Percentiles rank a stretch among this genome's conserved stretches.
phyloP scores from a whole-genome alignment of 352 stramenopile species.

The Globisporangium orthogonon region DNA sequence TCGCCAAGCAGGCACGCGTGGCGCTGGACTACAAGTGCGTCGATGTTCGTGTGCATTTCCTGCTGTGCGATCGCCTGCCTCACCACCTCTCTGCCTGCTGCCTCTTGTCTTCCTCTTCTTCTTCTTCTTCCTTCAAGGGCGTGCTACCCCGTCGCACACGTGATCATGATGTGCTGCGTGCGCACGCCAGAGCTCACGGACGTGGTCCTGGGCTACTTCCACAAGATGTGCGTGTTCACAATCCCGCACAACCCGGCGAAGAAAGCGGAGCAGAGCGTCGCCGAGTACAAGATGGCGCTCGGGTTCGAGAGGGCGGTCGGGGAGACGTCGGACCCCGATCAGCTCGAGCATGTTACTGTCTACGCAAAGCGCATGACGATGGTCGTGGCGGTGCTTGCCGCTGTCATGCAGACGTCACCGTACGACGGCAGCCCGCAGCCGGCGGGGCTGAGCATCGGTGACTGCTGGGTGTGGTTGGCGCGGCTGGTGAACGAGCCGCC shows the following conservation, averaged over 20 bases:
- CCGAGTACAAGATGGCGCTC: conserved; percentile 59
- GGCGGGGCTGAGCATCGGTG: conserved; percentile 41
- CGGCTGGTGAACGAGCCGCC: conserved; percentile 62
- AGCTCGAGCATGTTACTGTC: conserved; percentile 68
- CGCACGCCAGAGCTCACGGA: conserved; percentile 65
- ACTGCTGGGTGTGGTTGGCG: conserved; percentile 72
- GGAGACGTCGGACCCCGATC: conserved; percentile 47
- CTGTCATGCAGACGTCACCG: conserved; percentile 61
- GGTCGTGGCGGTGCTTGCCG: conserved; percentile 58
- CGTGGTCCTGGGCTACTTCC: conserved; percentile 62
- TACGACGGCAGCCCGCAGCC: conserved; percentile 52
- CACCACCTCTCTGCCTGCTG: no score
- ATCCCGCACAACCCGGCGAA: conserved; percentile 60
- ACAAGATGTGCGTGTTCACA: conserved; percentile 70
- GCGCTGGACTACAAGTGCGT: conserved; percentile 76
- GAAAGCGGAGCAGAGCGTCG: conserved; percentile 36
- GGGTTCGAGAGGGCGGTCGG: conserved; percentile 62
- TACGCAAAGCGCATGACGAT: conserved; percentile 81
- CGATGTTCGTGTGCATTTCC: neutral
- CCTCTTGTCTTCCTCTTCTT: no score
- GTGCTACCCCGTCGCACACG: conserved; percentile 64
- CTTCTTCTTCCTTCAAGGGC: conserved; percentile 23
- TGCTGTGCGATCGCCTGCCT: no score
- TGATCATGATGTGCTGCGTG: conserved; percentile 76
- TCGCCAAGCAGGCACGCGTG: conserved; percentile 60